Evolutionary conservation across 2,329 filamentous ascomycete species (phyloP), one percentile per base, ranked within the genome.

Genomic region (Colletotrichum camelliae): DNA sequence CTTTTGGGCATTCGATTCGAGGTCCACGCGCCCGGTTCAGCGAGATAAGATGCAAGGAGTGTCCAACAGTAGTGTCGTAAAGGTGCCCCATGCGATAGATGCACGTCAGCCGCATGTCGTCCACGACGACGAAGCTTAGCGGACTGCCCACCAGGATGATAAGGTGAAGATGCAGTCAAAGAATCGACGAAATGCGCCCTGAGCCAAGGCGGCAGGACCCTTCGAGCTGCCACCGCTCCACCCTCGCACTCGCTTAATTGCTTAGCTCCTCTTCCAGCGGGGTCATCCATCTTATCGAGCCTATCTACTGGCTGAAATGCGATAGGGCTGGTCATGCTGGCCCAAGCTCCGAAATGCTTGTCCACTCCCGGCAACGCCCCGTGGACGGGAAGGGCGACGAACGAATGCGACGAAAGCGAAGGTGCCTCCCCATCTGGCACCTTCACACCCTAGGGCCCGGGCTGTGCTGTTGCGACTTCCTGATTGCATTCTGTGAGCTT

Each of bases 1-100:
- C 7, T 18, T 77, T 79, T 70, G 24, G 69, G 79, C 58, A 73
- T 57, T 15, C 39, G 71, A 81, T 81, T 81, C 81, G 79, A 82
- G 75, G 64, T 37, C 27, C 21, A 43, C 37, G n/a, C 12, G 24
- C 58, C 29, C 18, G 58, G 16, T 33, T 4, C 31, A 31, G 27
- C 10, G 31, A 31, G 29, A 31, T 48, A 48, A 48, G 43, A 48
- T 21, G 43, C 18, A 21, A 48, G 18, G 43, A 21, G 43, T 12
- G 10, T 48, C 43, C 18, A 48, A 48, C 43, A 18, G 43, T 48
- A 48, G 43, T 15, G 43, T 48, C 43, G 43, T 21, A 48, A 48
- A 48, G 43, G 43, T n/a, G 4, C 5, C 18, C 39, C 39, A 12
- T 48, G 39, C 39, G 18, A 33, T 27, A 24, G 24, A 21, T 37